Conservation (phyloP, 1,284 basidiomycete species). For the Austroboletus niveus region DNA sequence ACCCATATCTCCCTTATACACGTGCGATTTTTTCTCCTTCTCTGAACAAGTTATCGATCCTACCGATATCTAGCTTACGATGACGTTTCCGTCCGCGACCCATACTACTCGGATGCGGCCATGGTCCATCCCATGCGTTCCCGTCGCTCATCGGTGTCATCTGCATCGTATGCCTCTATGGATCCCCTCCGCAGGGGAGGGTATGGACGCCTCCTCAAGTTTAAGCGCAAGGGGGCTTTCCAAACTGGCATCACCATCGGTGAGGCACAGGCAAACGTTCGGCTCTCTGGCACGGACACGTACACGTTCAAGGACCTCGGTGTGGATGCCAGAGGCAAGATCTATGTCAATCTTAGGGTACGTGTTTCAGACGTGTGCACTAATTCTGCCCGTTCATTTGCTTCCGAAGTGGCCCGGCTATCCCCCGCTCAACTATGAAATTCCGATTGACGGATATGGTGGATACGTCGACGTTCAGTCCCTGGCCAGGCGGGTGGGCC, state of each 20-base stretch:
- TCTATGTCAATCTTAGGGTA: conserved; percentile 63
- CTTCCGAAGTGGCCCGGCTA: conserved; percentile 65
- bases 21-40: conserved; percentile 12
- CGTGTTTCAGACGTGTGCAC: conserved; percentile 13
- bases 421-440: conserved; percentile 67
- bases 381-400: neutral
- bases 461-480: conserved; percentile 64
- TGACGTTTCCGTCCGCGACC: conserved; percentile 21
- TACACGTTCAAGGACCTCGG: conserved; percentile 65
- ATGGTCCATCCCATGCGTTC: conserved; percentile 31
- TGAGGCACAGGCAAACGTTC: conserved; percentile 65
- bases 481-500: conserved; percentile 62
- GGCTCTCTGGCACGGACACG: conserved; percentile 56
- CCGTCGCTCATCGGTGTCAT: conserved; percentile 46
- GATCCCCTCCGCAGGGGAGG: conserved; percentile 44
- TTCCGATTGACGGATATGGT: conserved; percentile 66
- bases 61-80: conserved; percentile 25
- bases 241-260: conserved; percentile 63
- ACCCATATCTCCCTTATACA: conserved; percentile 11
- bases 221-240: conserved; percentile 68
- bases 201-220: conserved; percentile 57
- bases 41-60: conserved; percentile 7
- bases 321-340: conserved; percentile 55
- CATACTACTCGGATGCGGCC: conserved; percentile 25
- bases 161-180: conserved; percentile 49